A percentile compares a stretch with the other conserved stretches of the same genome.
phyloP scores from a whole-genome alignment of 805 yeast genomes.

The Pichia phayaonensis region DNA sequence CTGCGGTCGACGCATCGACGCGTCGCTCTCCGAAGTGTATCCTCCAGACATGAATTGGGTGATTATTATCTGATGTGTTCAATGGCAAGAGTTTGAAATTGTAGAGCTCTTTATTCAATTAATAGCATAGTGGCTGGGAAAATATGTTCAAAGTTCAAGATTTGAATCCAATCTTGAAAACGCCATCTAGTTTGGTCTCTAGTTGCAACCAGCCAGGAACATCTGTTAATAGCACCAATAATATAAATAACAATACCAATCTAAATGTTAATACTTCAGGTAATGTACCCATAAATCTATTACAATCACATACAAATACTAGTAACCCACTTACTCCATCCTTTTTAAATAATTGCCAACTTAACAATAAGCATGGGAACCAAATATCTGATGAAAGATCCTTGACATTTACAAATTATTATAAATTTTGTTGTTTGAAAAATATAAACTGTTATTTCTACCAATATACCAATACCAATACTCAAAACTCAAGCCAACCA shows the following conservation, averaged over 20 bases:
- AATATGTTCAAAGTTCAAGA: slow-evolving; percentile 14
- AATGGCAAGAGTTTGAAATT: neutral
- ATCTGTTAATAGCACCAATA: neutral
- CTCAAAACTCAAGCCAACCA: neutral
- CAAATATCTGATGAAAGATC: slow-evolving; percentile 14
- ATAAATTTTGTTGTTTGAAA: slow-evolving; percentile 21
- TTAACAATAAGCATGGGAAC: slow-evolving; percentile 19
- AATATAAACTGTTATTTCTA: slow-evolving; percentile 27
- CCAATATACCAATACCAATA: slow-evolving; percentile 15
- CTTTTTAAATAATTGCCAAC: neutral
- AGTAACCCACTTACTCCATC: neutral
- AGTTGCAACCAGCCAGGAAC: neutral
- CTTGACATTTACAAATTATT: slow-evolving; percentile 25
- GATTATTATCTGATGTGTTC: neutral
- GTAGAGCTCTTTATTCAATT: neutral
- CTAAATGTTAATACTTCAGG: neutral
- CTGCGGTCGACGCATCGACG: too few species aligned
- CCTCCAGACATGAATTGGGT: neutral
- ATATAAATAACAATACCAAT: neutral
- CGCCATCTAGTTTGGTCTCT: slow-evolving; percentile 5
- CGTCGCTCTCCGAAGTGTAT: neutral
- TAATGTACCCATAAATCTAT: neutral
- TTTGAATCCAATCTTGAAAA: slow-evolving; percentile 12
- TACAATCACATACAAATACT: neutral
- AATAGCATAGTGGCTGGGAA: neutral